A percentile compares a stretch with the other conserved stretches of the same genome.
These are phyloP conservation scores for Acidiella bohemica DNA, from an alignment of 495 filamentous ascomycete species.

Conservation along the genomic window DNA sequence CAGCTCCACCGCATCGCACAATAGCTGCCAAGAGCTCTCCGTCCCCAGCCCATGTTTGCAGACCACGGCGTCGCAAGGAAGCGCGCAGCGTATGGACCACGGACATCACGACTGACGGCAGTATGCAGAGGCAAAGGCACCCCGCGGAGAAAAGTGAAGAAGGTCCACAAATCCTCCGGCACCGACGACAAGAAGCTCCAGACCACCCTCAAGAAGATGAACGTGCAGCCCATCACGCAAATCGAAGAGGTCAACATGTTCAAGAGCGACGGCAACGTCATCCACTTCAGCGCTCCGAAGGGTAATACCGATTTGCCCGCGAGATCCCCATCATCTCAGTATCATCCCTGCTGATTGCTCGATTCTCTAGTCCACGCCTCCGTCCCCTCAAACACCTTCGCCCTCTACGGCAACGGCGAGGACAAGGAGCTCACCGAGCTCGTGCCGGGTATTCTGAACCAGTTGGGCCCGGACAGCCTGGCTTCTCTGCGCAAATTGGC, in stretches of 20 bases:
- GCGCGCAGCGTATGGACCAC: not conserved
- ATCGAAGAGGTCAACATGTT: constrained; percentile 99
- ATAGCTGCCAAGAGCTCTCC: no score
- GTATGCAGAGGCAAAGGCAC: constrained; percentile 84
- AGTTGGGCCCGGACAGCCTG: constrained; percentile 95
- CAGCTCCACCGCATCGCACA: no score
- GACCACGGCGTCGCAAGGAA: not conserved
- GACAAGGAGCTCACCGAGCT: constrained; percentile 99
- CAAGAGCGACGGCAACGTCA: constrained; percentile 98
- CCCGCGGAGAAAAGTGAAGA: constrained; percentile 94
- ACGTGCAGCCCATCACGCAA: constrained; percentile 65
- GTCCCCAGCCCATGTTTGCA: not conserved
- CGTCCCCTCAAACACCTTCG: constrained; percentile 94
- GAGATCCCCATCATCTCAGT: not conserved
- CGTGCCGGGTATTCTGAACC: constrained; percentile 97
- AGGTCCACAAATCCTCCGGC: constrained; percentile 76
- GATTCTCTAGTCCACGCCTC: constrained; percentile 69
- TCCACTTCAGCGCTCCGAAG: constrained; percentile 95
- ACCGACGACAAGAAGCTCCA: constrained; percentile 99
- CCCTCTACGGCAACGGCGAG: constrained; percentile 96
- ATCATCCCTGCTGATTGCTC: not conserved
- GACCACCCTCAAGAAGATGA: constrained; percentile 43
- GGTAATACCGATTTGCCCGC: constrained; percentile 44
- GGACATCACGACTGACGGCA: constrained; percentile 2
- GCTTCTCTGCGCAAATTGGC: constrained; percentile 94